Evolutionary conservation across 75 land plant genomes (phyloP).

Genomic region (Ceratopteris richardii): DNA sequence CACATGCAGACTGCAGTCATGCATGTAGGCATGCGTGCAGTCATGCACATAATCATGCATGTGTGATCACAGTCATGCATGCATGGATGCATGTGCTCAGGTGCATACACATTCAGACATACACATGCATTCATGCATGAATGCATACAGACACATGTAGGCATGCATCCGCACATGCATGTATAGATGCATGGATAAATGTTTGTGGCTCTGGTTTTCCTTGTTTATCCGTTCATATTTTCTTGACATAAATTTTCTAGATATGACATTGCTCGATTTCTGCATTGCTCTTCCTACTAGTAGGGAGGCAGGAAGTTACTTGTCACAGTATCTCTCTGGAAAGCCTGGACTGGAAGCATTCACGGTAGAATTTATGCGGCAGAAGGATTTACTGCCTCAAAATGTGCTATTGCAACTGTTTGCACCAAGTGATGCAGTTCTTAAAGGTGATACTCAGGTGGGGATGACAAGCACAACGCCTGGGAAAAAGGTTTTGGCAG

Average conservation of each 20-base stretch:
- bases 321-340: slow-evolving; percentile 1
- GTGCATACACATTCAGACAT: too few relatives aligned
- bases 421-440: slow-evolving; percentile 6
- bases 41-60: too few relatives aligned
- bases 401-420: not conserved
- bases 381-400: slow-evolving; percentile 6
- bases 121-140: too few relatives aligned
- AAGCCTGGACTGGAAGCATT: slow-evolving; percentile 8
- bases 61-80: too few relatives aligned
- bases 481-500: not conserved
- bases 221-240: too few relatives aligned
- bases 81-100: too few relatives aligned
- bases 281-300: slow-evolving; percentile 7
- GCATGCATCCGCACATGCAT: too few relatives aligned
- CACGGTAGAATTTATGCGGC: not conserved
- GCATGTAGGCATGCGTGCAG: too few relatives aligned
- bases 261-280: slow-evolving; percentile 7
- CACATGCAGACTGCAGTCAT: too few relatives aligned
- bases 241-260: slow-evolving; percentile 1
- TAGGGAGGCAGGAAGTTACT: slow-evolving; percentile 7
- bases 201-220: too few relatives aligned
- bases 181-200: too few relatives aligned
- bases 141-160: too few relatives aligned
- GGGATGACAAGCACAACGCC: not conserved
- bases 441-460: not conserved